Base-by-base conservation (phyloP, 805 yeast species). In the Jamesozyma hellenica region DNA sequence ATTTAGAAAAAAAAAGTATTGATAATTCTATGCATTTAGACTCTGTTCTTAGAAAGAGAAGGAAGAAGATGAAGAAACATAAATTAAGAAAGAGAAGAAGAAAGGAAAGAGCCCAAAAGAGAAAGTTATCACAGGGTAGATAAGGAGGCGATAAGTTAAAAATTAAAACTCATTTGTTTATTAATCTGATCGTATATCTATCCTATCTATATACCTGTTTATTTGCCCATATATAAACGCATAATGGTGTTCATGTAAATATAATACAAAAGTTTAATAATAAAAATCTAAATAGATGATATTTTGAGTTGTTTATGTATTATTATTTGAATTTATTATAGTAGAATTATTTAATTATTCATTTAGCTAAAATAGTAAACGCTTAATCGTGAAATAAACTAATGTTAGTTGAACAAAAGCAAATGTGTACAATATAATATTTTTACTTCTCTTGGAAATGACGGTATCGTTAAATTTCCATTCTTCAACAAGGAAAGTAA, bases 21-120 rank as follows among this genome's bases (percentile, higher is more conserved):
- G 15, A 16, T 8, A 28, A 12, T 15, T 30, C 33, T 32, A 52
- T 75, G 52, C 53, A 67, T 45, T 56, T 74, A 51, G 86, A 82
- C 52, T 79, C 87, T 11, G 94, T 83, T 28, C 65, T 79, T 62
- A 74, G 92, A 62, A 83, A 83, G 59, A 79, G 98, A 68, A 76
- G 84, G 65, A 77, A 84, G 62, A 90, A 87, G 73, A 92, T 92
- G 96, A 92, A 90, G 76, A 85, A 88, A 60, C 98, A 92, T 66
- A 92, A 92, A 71, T 72, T 86, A 61, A 82, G 92, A 70, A 92
- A 92, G 80, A 83, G 97, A 75, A 82, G 96, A 76, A 87, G 79
- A 75, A 84, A 79, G 34, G 94, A 88, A 64, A 75, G 94, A 63
- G 82, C 92, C 13, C 68, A 80, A 59, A 80, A 74, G 74, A 77